These are phyloP conservation scores for Entophlyctis luteolus DNA, from an alignment of 192 early-diverging fungal species.

Conservation along the genomic window DNA sequence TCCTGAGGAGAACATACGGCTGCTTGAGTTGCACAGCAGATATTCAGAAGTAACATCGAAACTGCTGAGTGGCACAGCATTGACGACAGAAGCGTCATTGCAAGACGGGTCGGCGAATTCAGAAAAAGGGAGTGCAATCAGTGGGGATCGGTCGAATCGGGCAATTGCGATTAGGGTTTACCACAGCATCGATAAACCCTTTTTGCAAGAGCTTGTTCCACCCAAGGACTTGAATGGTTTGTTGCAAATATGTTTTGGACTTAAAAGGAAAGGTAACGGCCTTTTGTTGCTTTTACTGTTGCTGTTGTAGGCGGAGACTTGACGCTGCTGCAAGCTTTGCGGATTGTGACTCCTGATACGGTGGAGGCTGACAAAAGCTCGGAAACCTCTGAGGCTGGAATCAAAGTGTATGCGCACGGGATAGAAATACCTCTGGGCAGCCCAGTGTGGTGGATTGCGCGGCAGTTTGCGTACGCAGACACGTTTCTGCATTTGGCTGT, in stretches of 20 bases:
- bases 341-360: slow-evolving; percentile 14
- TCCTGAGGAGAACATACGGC: too few species aligned
- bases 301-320: slow-evolving; percentile 12
- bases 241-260: not conserved
- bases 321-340: slow-evolving; percentile 22
- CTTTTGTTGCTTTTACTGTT: slow-evolving; percentile 3
- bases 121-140: not conserved
- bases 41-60: slow-evolving; percentile 67
- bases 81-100: not conserved
- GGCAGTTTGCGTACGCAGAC: slow-evolving; percentile 73
- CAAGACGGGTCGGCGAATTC: not conserved
- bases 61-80: slow-evolving; percentile 37
- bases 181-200: slow-evolving; percentile 51
- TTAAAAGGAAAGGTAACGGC: not conserved
- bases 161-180: slow-evolving; percentile 62
- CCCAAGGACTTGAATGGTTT: slow-evolving; percentile 49
- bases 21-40: slow-evolving; percentile 15
- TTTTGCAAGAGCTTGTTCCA: slow-evolving; percentile 59
- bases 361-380: not conserved
- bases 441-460: slow-evolving; percentile 70
- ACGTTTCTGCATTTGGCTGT: slow-evolving; percentile 82
- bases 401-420: slow-evolving; percentile 60
- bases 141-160: not conserved
- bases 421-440: slow-evolving; percentile 65
- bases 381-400: not conserved